These are phyloP conservation scores for Amanita muscaria DNA, from an alignment of 768 basidiomycete species.

Conservation along the genomic window DNA sequence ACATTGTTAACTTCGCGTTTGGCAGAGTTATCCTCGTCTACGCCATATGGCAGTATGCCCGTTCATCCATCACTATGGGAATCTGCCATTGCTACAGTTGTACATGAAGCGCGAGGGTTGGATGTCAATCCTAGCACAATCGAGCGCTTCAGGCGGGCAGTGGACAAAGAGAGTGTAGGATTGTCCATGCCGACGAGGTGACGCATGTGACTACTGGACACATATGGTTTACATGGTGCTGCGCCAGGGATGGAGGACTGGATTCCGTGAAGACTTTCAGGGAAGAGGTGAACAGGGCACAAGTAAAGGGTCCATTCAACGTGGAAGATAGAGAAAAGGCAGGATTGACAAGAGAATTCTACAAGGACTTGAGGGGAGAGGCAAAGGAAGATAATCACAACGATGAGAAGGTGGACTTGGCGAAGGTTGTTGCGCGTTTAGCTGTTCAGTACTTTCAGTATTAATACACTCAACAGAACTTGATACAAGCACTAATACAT, in stretches of 20 bases:
- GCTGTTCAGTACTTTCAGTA: not conserved
- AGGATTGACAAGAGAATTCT: constrained; percentile 64
- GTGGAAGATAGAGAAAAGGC: constrained; percentile 62
- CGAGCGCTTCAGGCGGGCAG: constrained; percentile 56
- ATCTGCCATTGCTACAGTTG: constrained; percentile 62
- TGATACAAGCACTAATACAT: too few relatives aligned
- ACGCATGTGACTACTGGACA: constrained; percentile 78
- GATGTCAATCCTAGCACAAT: constrained; percentile 82
- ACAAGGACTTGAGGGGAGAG: constrained; percentile 62
- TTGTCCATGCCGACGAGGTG: constrained; percentile 76
- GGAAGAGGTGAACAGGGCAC: constrained; percentile 59
- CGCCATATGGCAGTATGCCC: constrained; percentile 63
- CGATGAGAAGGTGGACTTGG: not conserved
- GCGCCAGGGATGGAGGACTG: constrained; percentile 34
- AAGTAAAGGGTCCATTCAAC: constrained; percentile 79
- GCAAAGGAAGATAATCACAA: constrained; percentile 18
- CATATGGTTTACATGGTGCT: constrained; percentile 77
- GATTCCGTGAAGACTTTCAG: constrained; percentile 67
- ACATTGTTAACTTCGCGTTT: constrained; percentile 59
- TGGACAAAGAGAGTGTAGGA: constrained; percentile 57
- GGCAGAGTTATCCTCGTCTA: constrained; percentile 48
- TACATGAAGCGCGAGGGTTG: constrained; percentile 77
- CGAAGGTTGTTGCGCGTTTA: not conserved
- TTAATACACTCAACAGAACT: too few relatives aligned
- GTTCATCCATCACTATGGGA: constrained; percentile 85